Base-by-base conservation (phyloP, 768 basidiomycete species). In the Paxillus involutus region DNA sequence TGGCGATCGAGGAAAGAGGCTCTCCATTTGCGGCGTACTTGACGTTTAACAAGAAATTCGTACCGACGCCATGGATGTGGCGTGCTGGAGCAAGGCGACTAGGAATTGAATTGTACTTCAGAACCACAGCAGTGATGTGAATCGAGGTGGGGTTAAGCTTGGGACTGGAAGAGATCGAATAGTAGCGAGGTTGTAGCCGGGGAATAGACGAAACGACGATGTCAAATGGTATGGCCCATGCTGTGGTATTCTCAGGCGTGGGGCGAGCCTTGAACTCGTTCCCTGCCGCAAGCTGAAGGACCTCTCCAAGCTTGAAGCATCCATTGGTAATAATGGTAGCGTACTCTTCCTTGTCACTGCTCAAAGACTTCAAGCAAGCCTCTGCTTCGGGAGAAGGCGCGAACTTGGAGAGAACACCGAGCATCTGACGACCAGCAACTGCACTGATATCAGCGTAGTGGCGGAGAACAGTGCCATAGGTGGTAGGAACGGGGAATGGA, bases 361-460 rank as follows among this genome's bases (percentile, higher is more conserved):
- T 95, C 56, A 97, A 77, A 44, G 80, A 81, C 68, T 84, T 84
- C 59, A 98, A 70, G 67, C 82, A 80, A 33, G 80, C 80, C 61
- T 87, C 86, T 1, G 94, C 91, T 50, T 85, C 82, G 0, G 88
- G 81, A 19, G 78, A 84, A 7, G 96, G 96, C 0, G 95, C 93
- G 67, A 85, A 98, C 68, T 92, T 91, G 47, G 94, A 84, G 47
- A 98, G 75, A 30, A 84, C 78, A 41, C 91, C 91, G 39, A 98
- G 85, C 56, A 94, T 88, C 70, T 98, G 97, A 73, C 96, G 89
- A 72, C 94, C 94, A 16, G 89, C 93, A 51, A 94, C 86, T 37
- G 95, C 92, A 62, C 88, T 93, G 68, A 98, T 94, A 67, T 99
- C 96, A 69, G 98, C 87, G 72, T 99, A 99, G 75, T 98, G 91